Evolutionary conservation across 352 stramenopile species (phyloP), one percentile per base, ranked within the genome.

Genomic region (Globisporangium solare): DNA sequence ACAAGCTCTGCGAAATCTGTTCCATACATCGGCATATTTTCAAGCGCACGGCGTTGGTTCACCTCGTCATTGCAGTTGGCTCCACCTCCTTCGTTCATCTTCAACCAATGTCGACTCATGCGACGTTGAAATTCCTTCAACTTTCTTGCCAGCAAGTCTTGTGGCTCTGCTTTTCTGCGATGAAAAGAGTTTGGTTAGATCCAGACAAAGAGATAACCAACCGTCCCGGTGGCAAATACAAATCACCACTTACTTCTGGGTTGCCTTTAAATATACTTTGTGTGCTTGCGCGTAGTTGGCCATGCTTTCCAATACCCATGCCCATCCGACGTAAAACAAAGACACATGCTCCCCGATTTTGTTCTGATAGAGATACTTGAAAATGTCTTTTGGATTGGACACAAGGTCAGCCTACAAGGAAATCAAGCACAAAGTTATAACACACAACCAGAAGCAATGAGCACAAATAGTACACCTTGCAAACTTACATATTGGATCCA

Each of bases 401-500:
- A 92, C 82, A 55, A 92, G 63, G 54, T 95, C 85, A 43, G 83
- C 83, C 85, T 95, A 65, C 17, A 47, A 3, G 64, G n/a, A 43
- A 15, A 59, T 42, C 21, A 35, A 59, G 20, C 47, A 43, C 22
- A 17, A 48, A 8, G 22, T 61, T 12, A 56, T 21, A 10, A 53
- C 41, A 35, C 8, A 20, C 43, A 3, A 0, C 6, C 32, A 22
- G 6, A 2, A 56, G 18, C 11, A 40, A 6, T 32, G 12, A 32
- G 37, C 41, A 59, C 17, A 18, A n/a, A 22, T 6, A 14, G 32
- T 2, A 4, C 4, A 37, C 6, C 14, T 18, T 52, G 20, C 13
- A 12, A n/a, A 79, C 80, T 60, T 68, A 93, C 85, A 50, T 93
- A 95, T 92, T 89, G 78, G 40, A 95, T 88, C 85, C 85, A 95